Evolutionary conservation across 106 monocot species (phyloP).

Genomic region (Apostasia shenzhenica): DNA sequence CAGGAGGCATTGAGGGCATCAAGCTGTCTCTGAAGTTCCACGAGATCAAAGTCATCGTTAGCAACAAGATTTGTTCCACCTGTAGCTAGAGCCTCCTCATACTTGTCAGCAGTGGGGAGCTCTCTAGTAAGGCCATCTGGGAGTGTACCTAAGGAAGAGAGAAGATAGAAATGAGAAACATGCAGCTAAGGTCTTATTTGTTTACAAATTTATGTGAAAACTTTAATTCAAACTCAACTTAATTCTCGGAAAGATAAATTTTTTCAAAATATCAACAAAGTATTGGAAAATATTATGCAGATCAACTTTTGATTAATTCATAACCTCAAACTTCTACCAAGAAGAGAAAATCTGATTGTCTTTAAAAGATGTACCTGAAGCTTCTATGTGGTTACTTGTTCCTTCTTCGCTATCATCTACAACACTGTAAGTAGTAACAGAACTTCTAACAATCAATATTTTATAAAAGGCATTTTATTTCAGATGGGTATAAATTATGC

Average conservation of each 20-base stretch:
- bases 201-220: neutral
- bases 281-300: neutral
- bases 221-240: neutral
- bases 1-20: constrained; percentile 74
- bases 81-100: constrained; percentile 17
- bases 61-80: constrained; percentile 5
- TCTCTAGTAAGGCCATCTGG: constrained; percentile 81
- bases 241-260: neutral
- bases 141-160: constrained; percentile 31
- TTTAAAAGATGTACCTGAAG: constrained; percentile 27
- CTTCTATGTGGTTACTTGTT: constrained; percentile 8
- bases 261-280: neutral
- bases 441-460: neutral
- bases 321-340: too few species aligned
- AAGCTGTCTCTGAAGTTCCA: constrained; percentile 78
- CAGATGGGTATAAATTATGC: neutral
- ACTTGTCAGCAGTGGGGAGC: constrained; percentile 71
- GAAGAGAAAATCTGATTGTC: neutral
- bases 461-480: neutral
- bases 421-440: constrained; percentile 36
- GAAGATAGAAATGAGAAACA: neutral
- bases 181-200: neutral
- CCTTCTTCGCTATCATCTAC: constrained; percentile 49
- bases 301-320: neutral
- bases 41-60: constrained; percentile 47